Evolutionary conservation across 495 filamentous ascomycete genomes (phyloP), one percentile per base, ranked within the genome.

Genomic region (Penicillium canescens): DNA sequence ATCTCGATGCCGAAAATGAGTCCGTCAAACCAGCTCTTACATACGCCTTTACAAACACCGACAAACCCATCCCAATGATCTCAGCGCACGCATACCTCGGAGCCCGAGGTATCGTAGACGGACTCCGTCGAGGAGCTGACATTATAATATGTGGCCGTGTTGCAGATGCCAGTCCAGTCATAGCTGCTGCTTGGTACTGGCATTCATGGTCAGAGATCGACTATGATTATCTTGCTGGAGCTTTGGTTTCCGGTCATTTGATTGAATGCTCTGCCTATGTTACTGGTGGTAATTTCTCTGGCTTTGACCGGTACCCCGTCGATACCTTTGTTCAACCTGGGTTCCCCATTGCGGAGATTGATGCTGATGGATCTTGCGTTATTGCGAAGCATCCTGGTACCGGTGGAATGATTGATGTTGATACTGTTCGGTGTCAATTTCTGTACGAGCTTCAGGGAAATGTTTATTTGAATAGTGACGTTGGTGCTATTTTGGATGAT

Each of bases 361-460:
- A 34, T 11, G n/a, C 6, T 0, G 56, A 67, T 46, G 70, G 70
- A 0, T 57, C 58, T 1, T 73, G 66, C 37, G 53, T 76, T 16
- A 52, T 69, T 16, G 59, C 62, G 0, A 70, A 67, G 36, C 70
- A 69, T 50, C 26, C 31, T 2, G 41, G 28, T 3, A 64, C 58
- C 1, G 46, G 57, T n/a, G 67, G 70, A 0, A 46, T 67, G 12
- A 57, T 73, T 0, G 61, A 49, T 20, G 55, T 44, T n/a, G 77
- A 74, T 12, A 82, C 78, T 0, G 65, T 78, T n/a, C 73, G 70
- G 13, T 73, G 65, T 40, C 78, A 83, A 50, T 65, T 83, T 6
- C 53, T 84, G 18, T 85, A 85, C 54, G 82, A 85, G 60, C 66
- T 84, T 18, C 82, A 84, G 49, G 82, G 82, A 0, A 72, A 65